Conservation (phyloP, 2,329 filamentous ascomycete species). For the Sclerotinia nivalis region DNA sequence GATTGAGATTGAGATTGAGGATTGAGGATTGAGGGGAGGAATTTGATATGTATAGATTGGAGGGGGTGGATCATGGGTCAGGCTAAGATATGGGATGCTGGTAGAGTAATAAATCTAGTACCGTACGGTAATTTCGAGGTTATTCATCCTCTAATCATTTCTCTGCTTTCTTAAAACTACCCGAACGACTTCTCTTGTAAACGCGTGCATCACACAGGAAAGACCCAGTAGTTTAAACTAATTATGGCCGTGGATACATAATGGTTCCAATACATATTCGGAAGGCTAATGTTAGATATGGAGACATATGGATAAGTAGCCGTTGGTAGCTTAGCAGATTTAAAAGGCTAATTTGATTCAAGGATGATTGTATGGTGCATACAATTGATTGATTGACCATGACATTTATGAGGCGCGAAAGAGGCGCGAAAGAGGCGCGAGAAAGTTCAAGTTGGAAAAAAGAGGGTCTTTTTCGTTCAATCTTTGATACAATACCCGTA, state of each 20-base stretch:
- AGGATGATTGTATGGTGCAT: neutral
- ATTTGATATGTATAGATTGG: conserved; percentile 21
- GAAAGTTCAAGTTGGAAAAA: neutral
- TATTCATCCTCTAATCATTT: neutral
- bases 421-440: neutral
- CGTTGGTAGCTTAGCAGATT: neutral
- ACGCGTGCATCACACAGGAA: neutral
- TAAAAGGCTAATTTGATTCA: neutral
- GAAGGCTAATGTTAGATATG: conserved; percentile 6
- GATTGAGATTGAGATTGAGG: neutral
- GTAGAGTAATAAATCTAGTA: neutral
- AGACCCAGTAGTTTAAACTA: conserved; percentile 7
- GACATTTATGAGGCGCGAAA: neutral
- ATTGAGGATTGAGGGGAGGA: neutral
- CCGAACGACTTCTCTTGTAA: neutral
- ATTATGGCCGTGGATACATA: neutral
- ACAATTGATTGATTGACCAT: neutral
- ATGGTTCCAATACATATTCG: conserved; percentile 10
- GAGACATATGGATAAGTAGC: neutral
- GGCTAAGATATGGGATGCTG: conserved; percentile 18
- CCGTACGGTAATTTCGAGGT: neutral
- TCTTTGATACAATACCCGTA: neutral
- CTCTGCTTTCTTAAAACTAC: neutral
- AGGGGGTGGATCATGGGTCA: neutral
- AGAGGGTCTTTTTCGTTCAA: neutral